A percentile compares a stretch with the other conserved stretches of the same genome.
Evolutionary conservation across 805 yeast species (phyloP).

Genomic region (Ogataea allantospora): DNA sequence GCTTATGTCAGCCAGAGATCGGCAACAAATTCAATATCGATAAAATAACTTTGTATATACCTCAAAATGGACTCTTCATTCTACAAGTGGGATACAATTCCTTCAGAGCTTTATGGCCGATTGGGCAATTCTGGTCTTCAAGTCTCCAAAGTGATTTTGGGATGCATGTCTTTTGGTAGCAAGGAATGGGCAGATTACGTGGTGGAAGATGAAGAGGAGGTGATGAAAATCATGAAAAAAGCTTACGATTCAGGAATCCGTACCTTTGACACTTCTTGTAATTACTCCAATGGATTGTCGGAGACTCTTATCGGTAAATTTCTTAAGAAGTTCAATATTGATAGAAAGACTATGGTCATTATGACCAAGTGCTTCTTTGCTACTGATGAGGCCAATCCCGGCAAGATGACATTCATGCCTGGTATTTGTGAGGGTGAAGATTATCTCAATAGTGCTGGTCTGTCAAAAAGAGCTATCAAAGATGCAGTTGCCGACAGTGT

Average conservation of each 20-base stretch:
- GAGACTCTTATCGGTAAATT: conserved; percentile 55
- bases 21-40: too few relatives aligned
- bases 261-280: conserved; percentile 52
- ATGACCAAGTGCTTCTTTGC: conserved; percentile 44
- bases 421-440: conserved; percentile 26
- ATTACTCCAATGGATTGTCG: conserved; percentile 47
- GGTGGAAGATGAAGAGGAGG: conserved; percentile 45
- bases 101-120: conserved; percentile 9
- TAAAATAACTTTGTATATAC: too few relatives aligned
- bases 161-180: conserved; percentile 54
- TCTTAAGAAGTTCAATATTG: conserved; percentile 48
- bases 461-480: conserved; percentile 45
- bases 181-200: conserved; percentile 45
- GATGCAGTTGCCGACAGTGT: conserved; percentile 42
- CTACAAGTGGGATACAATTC: conserved; percentile 15
- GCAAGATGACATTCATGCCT: conserved; percentile 1
- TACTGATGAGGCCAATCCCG: conserved; percentile 25
- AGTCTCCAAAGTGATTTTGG: conserved; percentile 48
- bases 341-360: conserved; percentile 53
- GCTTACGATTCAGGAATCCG: conserved; percentile 48
- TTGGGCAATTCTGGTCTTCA: conserved; percentile 28
- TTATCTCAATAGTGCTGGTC: conserved; percentile 37
- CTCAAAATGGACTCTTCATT: neutral
- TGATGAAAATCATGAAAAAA: conserved; percentile 43
- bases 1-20: too few relatives aligned